Percentiles rank a stretch among this genome's conserved stretches.
Evolutionary conservation across 306 rosid genomes (phyloP).

Genomic region (Lagenaria siceraria): DNA sequence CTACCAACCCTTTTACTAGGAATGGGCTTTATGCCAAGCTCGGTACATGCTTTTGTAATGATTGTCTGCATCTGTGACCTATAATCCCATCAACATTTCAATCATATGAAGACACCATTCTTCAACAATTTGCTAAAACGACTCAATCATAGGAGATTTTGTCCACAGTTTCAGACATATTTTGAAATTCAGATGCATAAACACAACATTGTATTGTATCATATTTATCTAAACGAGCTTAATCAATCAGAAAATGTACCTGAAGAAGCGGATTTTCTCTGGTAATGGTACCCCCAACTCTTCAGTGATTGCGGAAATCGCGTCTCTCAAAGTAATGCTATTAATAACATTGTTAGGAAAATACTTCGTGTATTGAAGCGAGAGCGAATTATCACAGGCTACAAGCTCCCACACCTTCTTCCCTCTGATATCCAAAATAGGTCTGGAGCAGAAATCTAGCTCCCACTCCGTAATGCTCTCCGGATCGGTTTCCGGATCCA

Average conservation of each 20-base stretch:
- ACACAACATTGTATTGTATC: neutral
- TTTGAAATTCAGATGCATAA: neutral
- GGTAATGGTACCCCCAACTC: conserved; percentile 63
- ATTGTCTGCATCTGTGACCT: conserved; percentile 99
- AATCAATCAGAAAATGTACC: conserved; percentile 26
- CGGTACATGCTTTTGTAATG: conserved; percentile 76
- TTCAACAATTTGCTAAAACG: neutral
- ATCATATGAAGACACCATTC: neutral
- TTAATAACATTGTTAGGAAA: conserved; percentile 89
- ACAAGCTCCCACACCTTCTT: conserved; percentile 95
- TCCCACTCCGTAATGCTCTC: conserved; percentile 69
- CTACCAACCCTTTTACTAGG: conserved; percentile 88
- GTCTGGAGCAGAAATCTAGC: conserved; percentile 86
- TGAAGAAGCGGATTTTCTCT: conserved; percentile 72
- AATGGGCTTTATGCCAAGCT: conserved; percentile 67
- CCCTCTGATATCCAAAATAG: conserved; percentile 77
- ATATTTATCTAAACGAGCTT: too few species aligned
- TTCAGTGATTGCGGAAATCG: conserved; percentile 43
- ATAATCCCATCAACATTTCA: conserved; percentile 20
- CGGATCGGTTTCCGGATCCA: conserved; percentile 62
- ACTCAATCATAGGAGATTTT: neutral
- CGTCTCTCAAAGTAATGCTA: conserved; percentile 76
- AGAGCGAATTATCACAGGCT: conserved; percentile 71
- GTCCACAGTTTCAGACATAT: neutral
- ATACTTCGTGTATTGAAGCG: conserved; percentile 74